A percentile compares a stretch with the other conserved stretches of the same genome.
Conservation (phyloP, 768 basidiomycete genomes). For the Lactifluus subvellereus region DNA sequence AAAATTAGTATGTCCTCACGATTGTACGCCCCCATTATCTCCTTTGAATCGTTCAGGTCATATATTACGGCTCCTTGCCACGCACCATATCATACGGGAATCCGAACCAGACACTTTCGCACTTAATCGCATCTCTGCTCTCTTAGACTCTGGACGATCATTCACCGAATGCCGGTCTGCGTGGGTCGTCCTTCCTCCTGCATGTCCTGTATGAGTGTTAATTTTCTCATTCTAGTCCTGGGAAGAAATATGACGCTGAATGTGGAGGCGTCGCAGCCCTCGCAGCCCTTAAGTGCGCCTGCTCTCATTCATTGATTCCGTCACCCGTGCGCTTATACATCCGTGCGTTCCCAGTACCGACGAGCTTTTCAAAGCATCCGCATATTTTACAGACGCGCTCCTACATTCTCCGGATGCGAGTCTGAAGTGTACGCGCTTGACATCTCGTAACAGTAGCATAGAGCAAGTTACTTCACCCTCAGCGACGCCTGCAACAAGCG, state of each 20-base stretch:
- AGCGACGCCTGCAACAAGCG: slow-evolving; percentile 1
- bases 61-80: slow-evolving; percentile 67
- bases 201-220: background rate
- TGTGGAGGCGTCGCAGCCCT: slow-evolving; percentile 66
- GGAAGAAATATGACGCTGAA: slow-evolving; percentile 54
- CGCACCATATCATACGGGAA: slow-evolving; percentile 71
- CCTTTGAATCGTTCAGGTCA: slow-evolving; percentile 44
- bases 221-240: slow-evolving; percentile 37
- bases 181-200: slow-evolving; percentile 31
- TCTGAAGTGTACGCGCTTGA: background rate
- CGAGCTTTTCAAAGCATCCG: slow-evolving; percentile 70
- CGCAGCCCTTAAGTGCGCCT: slow-evolving; percentile 57
- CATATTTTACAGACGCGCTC: slow-evolving; percentile 62
- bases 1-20: slow-evolving; percentile 45
- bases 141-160: slow-evolving; percentile 62
- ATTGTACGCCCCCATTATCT: background rate
- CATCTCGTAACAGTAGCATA: background rate
- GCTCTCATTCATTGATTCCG: background rate
- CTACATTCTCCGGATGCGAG: slow-evolving; percentile 16
- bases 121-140: slow-evolving; percentile 61
- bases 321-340: background rate
- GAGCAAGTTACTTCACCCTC: slow-evolving; percentile 15
- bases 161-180: slow-evolving; percentile 43
- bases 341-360: slow-evolving; percentile 46
- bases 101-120: slow-evolving; percentile 66